Conservation (phyloP, 139 green algal genomes). For the Coelastrella sp. region DNA sequence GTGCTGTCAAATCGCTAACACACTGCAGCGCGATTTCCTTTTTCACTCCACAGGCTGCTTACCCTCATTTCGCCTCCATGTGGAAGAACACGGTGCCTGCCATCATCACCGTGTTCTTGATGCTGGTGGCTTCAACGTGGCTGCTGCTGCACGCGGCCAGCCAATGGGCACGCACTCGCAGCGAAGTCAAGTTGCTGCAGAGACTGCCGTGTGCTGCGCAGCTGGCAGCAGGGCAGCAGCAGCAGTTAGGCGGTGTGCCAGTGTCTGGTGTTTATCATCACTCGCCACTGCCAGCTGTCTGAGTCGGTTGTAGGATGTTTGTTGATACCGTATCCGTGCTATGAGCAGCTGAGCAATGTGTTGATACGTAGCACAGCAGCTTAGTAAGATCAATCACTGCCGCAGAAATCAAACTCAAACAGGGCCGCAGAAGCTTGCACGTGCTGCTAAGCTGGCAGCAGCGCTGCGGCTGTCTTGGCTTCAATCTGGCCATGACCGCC, state of each 20-base stretch:
- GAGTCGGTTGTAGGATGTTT: not conserved
- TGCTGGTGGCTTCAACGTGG: conserved; percentile 23
- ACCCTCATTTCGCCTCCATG: not conserved
- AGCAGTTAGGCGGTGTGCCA: not conserved
- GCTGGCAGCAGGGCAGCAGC: conserved; percentile 4
- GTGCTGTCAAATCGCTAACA: no score
- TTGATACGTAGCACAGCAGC: not conserved
- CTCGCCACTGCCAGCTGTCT: not conserved
- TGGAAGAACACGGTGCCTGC: not conserved
- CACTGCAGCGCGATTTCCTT: not conserved
- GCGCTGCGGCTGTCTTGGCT: no score
- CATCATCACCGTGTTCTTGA: not conserved
- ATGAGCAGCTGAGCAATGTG: not conserved
- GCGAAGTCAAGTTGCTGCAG: conserved; percentile 28
- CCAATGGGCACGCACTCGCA: conserved; percentile 40
- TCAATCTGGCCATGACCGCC: no score
- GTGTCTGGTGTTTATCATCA: not conserved
- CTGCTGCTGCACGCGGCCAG: conserved; percentile 43
- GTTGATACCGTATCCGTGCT: not conserved
- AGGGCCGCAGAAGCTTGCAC: not conserved
- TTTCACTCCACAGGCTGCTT: not conserved
- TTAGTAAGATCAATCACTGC: no score
- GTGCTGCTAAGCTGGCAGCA: no score
- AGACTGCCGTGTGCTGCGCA: conserved; percentile 3
- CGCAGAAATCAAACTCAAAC: not conserved